Conservation (phyloP, 768 basidiomycete genomes). For the Psilocybe tampanensis region DNA sequence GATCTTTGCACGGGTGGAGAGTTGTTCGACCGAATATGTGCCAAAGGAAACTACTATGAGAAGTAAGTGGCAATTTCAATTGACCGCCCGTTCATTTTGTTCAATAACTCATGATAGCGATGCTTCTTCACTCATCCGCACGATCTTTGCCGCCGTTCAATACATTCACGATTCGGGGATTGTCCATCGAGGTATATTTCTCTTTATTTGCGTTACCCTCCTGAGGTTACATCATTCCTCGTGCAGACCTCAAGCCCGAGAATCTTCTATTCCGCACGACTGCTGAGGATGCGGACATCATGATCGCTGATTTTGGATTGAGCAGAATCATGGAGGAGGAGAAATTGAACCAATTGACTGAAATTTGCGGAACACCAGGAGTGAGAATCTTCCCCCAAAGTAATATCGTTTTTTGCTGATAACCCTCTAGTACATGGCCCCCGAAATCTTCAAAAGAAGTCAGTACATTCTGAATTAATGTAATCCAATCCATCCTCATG, state of each 20-base stretch:
- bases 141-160: slow-evolving; percentile 83
- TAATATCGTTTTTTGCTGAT: slow-evolving; percentile 7
- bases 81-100: slow-evolving; percentile 1
- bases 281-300: slow-evolving; percentile 90
- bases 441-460: slow-evolving; percentile 95
- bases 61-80: slow-evolving; percentile 48
- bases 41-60: slow-evolving; percentile 96
- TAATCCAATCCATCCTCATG: slow-evolving; percentile 1
- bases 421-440: slow-evolving; percentile 78
- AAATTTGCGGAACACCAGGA: slow-evolving; percentile 95
- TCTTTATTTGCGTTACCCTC: too few relatives aligned
- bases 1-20: slow-evolving; percentile 98
- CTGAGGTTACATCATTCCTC: neutral
- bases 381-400: slow-evolving; percentile 29
- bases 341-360: slow-evolving; percentile 85
- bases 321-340: slow-evolving; percentile 90
- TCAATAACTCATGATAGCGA: slow-evolving; percentile 53
- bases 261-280: slow-evolving; percentile 93
- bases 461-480: slow-evolving; percentile 24
- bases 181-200: slow-evolving; percentile 93
- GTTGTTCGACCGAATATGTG: slow-evolving; percentile 98
- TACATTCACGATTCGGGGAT: slow-evolving; percentile 93
- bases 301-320: slow-evolving; percentile 97
- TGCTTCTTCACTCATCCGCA: slow-evolving; percentile 85
- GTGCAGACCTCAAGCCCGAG: slow-evolving; percentile 90